Evolutionary conservation across 768 basidiomycete species (phyloP), one percentile per base, ranked within the genome.

Genomic region (Rhodosporidiobolus sp.): DNA sequence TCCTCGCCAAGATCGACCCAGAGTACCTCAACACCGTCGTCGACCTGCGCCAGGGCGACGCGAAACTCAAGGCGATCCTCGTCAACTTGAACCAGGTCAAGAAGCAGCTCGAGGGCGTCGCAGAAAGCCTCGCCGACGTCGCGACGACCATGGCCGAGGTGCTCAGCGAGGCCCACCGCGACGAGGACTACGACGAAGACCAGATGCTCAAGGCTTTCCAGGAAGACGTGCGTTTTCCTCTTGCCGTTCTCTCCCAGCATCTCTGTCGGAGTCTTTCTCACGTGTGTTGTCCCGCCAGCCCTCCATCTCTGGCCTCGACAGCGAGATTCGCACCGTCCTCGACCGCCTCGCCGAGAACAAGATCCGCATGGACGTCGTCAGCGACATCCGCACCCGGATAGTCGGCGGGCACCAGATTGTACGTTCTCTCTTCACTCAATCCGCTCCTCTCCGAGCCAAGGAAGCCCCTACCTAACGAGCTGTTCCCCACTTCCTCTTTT

Each of bases 261-360:
- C 17, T 11, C 35, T n/a, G 35, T 11, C 52, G 28, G 38, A 7
- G 34, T 22, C 38, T 32, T 0, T 48, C 19, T 24, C 28, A n/a
- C 54, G 1, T 24, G 7, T n/a, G 45, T 9, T n/a, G 16, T 16
- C 0, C 28, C 49, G 24, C 35, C 63, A 75, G 74, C 8, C 26
- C 1, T 26, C 52, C 10, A 69, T 72, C 38, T n/a, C 50, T 22
- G 26, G 86, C 72, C 83, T 93, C 7, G 91, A 94, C 69, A 50
- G 58, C 30, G 83, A 88, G 59, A 89, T 92, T 86, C 87, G 85
- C 77, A 83, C 85, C 56, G 82, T 90, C 5, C 82, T 93, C 32
- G 90, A 92, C 76, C 84, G 89, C 22, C 83, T 86, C 57, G 81
- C 84, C 6, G 86, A 88, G 76, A 86, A 91, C 83, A 81, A 80